Conservation (phyloP, 345 rosid species). For the Euphorbia tirucalli region DNA sequence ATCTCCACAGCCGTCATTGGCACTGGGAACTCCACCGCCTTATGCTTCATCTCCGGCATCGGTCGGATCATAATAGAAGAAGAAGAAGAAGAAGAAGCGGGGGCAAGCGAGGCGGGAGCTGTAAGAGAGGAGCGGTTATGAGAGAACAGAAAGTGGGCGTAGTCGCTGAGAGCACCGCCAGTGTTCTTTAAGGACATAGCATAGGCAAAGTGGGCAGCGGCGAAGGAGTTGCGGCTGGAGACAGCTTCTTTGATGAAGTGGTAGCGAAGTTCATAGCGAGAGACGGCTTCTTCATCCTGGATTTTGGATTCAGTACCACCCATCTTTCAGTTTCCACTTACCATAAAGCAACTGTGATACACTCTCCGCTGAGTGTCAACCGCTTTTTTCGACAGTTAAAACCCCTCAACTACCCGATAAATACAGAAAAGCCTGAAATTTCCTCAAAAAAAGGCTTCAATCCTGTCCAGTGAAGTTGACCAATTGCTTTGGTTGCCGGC, state of each 20-base stretch:
- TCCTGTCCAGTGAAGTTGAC: too few relatives aligned
- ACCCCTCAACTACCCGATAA: too few relatives aligned
- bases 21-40: slow-evolving; percentile 24
- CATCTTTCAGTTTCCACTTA: slow-evolving; percentile 34
- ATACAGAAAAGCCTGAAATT: too few relatives aligned
- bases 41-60: slow-evolving; percentile 13
- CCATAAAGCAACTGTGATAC: too few relatives aligned
- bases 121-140: not conserved
- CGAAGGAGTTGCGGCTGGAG: slow-evolving; percentile 75
- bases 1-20: slow-evolving; percentile 27
- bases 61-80: too few relatives aligned
- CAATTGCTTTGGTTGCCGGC: too few relatives aligned
- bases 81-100: not conserved
- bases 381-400: too few relatives aligned
- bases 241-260: slow-evolving; percentile 71
- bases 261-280: slow-evolving; percentile 74
- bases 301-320: slow-evolving; percentile 92
- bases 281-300: slow-evolving; percentile 88
- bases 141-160: slow-evolving; percentile 60
- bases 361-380: too few relatives aligned
- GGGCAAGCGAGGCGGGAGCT: slow-evolving; percentile 10
- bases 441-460: too few relatives aligned
- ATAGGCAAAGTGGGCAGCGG: slow-evolving; percentile 87
- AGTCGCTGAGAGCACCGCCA: slow-evolving; percentile 93
- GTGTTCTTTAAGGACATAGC: slow-evolving; percentile 75